Base-by-base conservation (phyloP, 2,329 filamentous ascomycete genomes). In the Penicillium thymicola region DNA sequence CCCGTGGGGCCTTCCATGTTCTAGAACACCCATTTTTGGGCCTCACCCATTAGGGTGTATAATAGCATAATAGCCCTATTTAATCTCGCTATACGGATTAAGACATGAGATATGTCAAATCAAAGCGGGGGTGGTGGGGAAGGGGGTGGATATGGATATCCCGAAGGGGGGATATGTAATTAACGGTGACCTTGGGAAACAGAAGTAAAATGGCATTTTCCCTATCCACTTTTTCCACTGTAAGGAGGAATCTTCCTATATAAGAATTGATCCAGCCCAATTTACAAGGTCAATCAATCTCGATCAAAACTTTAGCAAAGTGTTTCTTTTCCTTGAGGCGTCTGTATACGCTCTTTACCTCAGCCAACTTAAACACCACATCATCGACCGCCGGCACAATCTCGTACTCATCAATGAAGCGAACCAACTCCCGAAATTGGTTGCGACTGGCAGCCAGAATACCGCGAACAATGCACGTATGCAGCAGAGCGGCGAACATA, bases 291-390 rank as follows among this genome's bases (percentile, higher is more conserved):
- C 41, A 42, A 11, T 67, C 58, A 27, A 73, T 67, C 4, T 60
- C 61, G 32, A 76, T 70, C 1, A 72, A 51, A 25, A 75, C 63
- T 61, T 76, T 76, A 2, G 73, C 64, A 52, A 76, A 75, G 47
- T 76, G 72, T 55, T 71, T 70, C 61, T 72, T 67, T 50, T 69
- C 65, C 43, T 67, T 57, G 18, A 76, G 54, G 8, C 63, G 64
- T 5, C 60, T 58, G n/a, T 72, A 76, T 0, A 72, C 74, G 6
- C 67, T 65, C 55, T 70, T 73, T 0, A 59, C 65, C 2, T 75
- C 67, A 5, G 57, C 58, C 32, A 76, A 49, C 38, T 64, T 59
- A 41, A 75, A 75, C 0, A 64, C 55, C 4, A 66, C 59, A 47
- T 70, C 65, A 38, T 75, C 72, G 28, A 72, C 50, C 9, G 58